Evolutionary conservation across 2,329 filamentous ascomycete species (phyloP), one percentile per base, ranked within the genome.

Genomic region (Aspergillus quadrilineatus): DNA sequence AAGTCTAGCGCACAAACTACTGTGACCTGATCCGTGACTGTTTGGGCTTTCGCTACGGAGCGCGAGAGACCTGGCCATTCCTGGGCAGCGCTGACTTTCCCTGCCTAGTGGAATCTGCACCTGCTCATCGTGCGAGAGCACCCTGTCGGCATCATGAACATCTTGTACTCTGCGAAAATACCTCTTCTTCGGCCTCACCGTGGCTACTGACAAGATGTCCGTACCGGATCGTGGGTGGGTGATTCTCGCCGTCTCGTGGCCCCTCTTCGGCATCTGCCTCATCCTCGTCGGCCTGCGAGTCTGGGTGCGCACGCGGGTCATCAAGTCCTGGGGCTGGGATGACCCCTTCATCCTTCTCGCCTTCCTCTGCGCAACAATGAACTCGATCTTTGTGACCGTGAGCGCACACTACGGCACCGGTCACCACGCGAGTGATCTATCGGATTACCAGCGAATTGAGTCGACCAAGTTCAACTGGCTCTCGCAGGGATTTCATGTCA

Each of bases 401-500:
- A 55, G 55, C 6, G 28, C 29, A 1, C 32, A 53, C 15, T n/a
- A 60, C 39, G 58, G 58, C 0, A 60, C 58, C 4, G 58, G 58
- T 14, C 55, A 39, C 6, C 58, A 60, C 47, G 34, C 39, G 4
- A 14, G 1, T 3, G 34, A 53, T 2, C 22, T 60, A 1, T 36
- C 51, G 1, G 14, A 36, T 1, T 17, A 15, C 4, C 32, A 55
- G 36, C 15, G 29, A 4, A 39, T 60, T n/a, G 15, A 47, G 14
- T 32, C 51, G 1, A 44, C 26, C 15, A 60, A 60, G 52, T 60
- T 37, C 17, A 54, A 60, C 43, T 49, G 51, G 44, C 45, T 60
- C 4, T 60, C 58, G 9, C 58, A 60, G 32, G 55, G 55, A 1
- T 60, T 58, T 9, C 58, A 60, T 28, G 58, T 60, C 22, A 56